Evolutionary conservation across 306 rosid genomes (phyloP).

Genomic region (Cajanus cajan): DNA sequence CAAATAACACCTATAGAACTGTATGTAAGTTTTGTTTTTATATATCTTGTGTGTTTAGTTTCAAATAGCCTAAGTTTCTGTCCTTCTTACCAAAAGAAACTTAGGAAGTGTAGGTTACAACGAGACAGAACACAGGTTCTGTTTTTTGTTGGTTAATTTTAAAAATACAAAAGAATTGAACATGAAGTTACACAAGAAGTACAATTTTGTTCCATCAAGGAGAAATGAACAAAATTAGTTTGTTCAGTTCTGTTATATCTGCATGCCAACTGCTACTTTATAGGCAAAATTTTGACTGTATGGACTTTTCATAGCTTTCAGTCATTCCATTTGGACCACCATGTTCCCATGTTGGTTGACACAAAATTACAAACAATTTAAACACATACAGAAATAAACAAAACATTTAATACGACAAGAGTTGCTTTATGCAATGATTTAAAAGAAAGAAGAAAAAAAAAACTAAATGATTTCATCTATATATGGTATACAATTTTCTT

Average conservation of each 20-base stretch:
- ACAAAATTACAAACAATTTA: constrained; percentile 25
- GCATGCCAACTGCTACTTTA: neutral
- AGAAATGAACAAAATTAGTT: neutral
- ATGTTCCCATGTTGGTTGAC: neutral
- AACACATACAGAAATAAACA: neutral
- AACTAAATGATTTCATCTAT: neutral
- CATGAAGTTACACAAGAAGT: neutral
- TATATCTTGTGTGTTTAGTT: neutral
- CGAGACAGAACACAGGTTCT: neutral
- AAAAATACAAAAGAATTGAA: neutral
- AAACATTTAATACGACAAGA: neutral
- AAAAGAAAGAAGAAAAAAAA: no score
- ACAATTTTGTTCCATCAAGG: neutral
- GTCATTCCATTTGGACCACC: neutral
- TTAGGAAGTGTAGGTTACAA: neutral
- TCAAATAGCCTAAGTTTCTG: neutral
- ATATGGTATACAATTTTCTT: neutral
- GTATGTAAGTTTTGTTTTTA: neutral
- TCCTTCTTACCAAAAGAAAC: constrained; percentile 1
- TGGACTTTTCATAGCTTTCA: constrained; percentile 1
- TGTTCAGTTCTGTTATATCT: neutral
- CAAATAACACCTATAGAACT: no score
- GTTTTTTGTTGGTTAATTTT: neutral
- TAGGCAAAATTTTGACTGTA: neutral
- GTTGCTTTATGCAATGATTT: neutral